These are phyloP conservation scores for Strobilomyces dryophilus DNA, from an alignment of 768 basidiomycete genomes.

Conservation along the genomic window DNA sequence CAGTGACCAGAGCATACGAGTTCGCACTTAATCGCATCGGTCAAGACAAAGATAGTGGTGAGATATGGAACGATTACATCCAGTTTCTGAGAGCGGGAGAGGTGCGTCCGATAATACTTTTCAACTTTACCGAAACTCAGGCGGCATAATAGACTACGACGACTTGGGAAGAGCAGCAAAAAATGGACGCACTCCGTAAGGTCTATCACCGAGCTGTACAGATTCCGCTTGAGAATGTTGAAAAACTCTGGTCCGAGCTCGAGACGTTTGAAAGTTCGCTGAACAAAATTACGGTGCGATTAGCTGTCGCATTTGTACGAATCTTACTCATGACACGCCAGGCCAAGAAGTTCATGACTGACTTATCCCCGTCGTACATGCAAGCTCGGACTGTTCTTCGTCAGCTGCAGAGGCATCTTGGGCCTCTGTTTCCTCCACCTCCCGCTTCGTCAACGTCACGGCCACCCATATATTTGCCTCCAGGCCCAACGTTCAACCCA, in stretches of 20 bases:
- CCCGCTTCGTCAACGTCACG: constrained; percentile 40
- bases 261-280: constrained; percentile 87
- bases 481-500: constrained; percentile 66
- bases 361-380: constrained; percentile 92
- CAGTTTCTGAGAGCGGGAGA: constrained; percentile 79
- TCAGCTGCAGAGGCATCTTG: constrained; percentile 69
- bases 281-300: constrained; percentile 76
- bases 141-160: constrained; percentile 49
- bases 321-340: constrained; percentile 24
- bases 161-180: constrained; percentile 95
- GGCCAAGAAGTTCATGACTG: constrained; percentile 95
- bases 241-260: constrained; percentile 89
- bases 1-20: constrained; percentile 86
- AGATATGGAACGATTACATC: constrained; percentile 94
- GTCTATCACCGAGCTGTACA: constrained; percentile 92
- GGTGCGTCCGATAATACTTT: constrained; percentile 39
- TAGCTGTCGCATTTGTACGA: neutral
- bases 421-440: constrained; percentile 52
- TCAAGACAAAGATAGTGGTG: constrained; percentile 86
- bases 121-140: constrained; percentile 2
- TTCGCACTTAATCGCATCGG: constrained; percentile 88
- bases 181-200: constrained; percentile 89
- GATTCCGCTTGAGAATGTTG: constrained; percentile 91
- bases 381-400: constrained; percentile 88
- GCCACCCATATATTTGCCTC: constrained; percentile 56